Conservation (phyloP, 2,329 filamentous ascomycete genomes). For the Hyphodiscus sp. region DNA sequence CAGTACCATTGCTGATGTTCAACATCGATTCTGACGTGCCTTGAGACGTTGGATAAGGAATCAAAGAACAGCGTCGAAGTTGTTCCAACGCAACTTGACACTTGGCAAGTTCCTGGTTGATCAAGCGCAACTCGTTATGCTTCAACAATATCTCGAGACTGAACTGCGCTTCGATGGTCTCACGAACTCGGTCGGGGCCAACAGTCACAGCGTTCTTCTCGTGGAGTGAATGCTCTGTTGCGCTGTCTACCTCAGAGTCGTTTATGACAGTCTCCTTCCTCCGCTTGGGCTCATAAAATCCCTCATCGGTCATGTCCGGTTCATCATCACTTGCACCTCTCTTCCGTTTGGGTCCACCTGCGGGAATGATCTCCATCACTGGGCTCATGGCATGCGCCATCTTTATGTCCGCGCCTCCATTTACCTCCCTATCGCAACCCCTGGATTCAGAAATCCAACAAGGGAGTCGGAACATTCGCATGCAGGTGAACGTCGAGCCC, state of each 20-base stretch:
- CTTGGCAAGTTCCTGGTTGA: slow-evolving; percentile 94
- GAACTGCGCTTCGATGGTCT: slow-evolving; percentile 71
- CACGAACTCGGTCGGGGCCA: slow-evolving; percentile 27
- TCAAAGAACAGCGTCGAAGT: slow-evolving; percentile 82
- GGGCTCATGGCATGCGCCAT: slow-evolving; percentile 27
- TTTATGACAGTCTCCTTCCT: slow-evolving; percentile 26
- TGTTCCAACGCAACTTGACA: slow-evolving; percentile 92
- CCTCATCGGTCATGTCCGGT: slow-evolving; percentile 4
- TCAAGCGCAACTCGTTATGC: slow-evolving; percentile 87
- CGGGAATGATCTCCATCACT: slow-evolving; percentile 18
- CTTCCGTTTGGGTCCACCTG: slow-evolving; percentile 22
- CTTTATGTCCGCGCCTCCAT: slow-evolving; percentile 36
- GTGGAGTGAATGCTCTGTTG: slow-evolving; percentile 13
- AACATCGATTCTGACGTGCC: slow-evolving; percentile 61
- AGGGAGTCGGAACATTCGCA: slow-evolving; percentile 54
- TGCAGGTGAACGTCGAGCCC: slow-evolving; percentile 22
- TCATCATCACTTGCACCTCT: slow-evolving; percentile 17
- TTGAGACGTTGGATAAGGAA: slow-evolving; percentile 74
- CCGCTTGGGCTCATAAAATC: slow-evolving; percentile 26
- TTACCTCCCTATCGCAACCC: slow-evolving; percentile 47
- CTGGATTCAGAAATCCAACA: slow-evolving; percentile 49
- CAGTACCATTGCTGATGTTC: slow-evolving; percentile 67
- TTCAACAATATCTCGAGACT: slow-evolving; percentile 88
- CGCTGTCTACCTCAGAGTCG: slow-evolving; percentile 7
- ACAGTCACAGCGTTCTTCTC: slow-evolving; percentile 14